Conservation (phyloP, 129 eudicot genomes). For the Heracleum sosnowskyi region DNA sequence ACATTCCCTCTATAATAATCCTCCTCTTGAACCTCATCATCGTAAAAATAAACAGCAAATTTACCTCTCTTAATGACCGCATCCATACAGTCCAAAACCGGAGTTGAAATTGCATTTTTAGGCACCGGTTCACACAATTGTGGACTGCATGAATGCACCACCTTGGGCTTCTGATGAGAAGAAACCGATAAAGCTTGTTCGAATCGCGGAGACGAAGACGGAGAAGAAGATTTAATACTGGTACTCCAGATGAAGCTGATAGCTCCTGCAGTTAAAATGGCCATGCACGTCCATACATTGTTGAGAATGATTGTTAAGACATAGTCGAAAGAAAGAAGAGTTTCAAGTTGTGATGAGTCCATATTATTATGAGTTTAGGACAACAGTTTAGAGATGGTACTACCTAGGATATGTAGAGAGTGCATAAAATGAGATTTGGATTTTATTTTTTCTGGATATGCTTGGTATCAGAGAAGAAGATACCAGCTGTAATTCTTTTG, state of each 20-base stretch:
- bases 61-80: slow-evolving; percentile 36
- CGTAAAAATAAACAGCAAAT: slow-evolving; percentile 27
- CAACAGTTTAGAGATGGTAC: not conserved
- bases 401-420: not conserved
- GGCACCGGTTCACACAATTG: not conserved
- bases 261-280: slow-evolving; percentile 47
- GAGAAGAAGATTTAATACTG: not conserved
- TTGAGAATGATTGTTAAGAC: slow-evolving; percentile 21
- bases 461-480: not conserved
- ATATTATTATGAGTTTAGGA: not conserved
- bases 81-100: slow-evolving; percentile 14
- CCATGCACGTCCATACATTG: slow-evolving; percentile 56
- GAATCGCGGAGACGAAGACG: not conserved
- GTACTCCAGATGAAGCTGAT: slow-evolving; percentile 48
- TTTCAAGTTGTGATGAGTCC: slow-evolving; percentile 45
- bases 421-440: not conserved
- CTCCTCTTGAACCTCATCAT: slow-evolving; percentile 10
- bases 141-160: not conserved
- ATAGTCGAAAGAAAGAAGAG: slow-evolving; percentile 33
- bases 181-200: slow-evolving; percentile 2
- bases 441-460: not conserved
- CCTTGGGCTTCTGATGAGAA: not conserved
- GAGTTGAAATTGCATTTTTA: not conserved
- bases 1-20: not conserved
- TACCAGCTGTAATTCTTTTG: not conserved